Evolutionary conservation across 768 basidiomycete species (phyloP).

Genomic region (Kwoniella dejecticola): DNA sequence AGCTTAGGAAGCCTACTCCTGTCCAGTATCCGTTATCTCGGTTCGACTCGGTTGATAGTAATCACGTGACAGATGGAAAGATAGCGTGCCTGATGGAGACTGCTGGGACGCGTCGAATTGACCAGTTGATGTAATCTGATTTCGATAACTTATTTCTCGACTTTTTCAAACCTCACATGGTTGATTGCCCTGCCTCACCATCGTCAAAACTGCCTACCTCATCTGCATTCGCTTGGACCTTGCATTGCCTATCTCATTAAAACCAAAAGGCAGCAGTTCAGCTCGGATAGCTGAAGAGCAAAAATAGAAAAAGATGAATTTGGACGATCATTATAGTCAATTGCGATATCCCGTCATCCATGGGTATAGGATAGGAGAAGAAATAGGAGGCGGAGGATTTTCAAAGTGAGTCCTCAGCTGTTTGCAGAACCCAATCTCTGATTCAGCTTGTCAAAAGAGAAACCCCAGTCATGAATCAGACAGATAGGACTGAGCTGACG

Average conservation of each 20-base stretch:
- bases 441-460: too few relatives aligned
- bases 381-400: constrained; percentile 86
- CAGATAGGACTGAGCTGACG: neutral
- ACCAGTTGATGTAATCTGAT: constrained; percentile 5
- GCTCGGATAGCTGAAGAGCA: too few relatives aligned
- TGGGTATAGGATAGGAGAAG: constrained; percentile 70
- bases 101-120: neutral
- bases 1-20: too few relatives aligned
- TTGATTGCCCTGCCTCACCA: neutral
- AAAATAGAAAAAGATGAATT: too few relatives aligned
- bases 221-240: neutral
- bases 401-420: constrained; percentile 66
- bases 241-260: neutral
- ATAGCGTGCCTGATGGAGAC: neutral
- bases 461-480: neutral
- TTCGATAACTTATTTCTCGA: neutral
- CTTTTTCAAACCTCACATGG: too few relatives aligned
- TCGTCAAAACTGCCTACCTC: neutral
- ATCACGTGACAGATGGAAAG: neutral
- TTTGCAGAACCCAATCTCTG: too few relatives aligned
- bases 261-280: too few relatives aligned
- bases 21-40: neutral
- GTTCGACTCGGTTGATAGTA: neutral
- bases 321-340: constrained; percentile 11
- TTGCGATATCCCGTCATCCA: constrained; percentile 37